These are phyloP conservation scores for Yamadazyma spencermartinsiae DNA, from an alignment of 1,139 yeast genomes.

Conservation along the genomic window DNA sequence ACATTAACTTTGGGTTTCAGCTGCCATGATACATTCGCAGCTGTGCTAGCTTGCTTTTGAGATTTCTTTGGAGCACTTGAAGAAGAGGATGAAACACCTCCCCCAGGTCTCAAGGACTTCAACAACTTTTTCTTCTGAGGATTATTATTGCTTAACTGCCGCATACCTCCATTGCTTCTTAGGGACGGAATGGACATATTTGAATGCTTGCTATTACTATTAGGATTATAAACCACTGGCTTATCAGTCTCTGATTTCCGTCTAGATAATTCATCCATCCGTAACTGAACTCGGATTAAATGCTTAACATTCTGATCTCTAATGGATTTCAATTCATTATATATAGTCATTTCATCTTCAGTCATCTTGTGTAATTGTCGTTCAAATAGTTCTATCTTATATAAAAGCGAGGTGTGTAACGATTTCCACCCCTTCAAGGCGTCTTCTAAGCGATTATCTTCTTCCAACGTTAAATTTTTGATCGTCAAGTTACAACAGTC, in stretches of 20 bases:
- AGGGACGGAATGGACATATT: constrained; percentile 30
- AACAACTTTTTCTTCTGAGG: constrained; percentile 24
- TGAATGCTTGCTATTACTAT: constrained; percentile 6
- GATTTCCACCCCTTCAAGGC: constrained; percentile 75
- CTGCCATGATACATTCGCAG: constrained; percentile 48
- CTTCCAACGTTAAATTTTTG: constrained; percentile 58
- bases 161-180: constrained; percentile 18
- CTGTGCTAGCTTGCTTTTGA: constrained; percentile 34
- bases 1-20: constrained; percentile 9
- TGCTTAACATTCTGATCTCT: constrained; percentile 53
- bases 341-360: constrained; percentile 43
- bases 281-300: constrained; percentile 44
- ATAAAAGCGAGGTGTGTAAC: constrained; percentile 59
- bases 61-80: constrained; percentile 12
- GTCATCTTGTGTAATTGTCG: constrained; percentile 35
- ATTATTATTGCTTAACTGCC: constrained; percentile 9
- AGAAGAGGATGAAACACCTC: constrained; percentile 2
- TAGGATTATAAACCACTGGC: constrained; percentile 8
- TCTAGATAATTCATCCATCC: constrained; percentile 39
- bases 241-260: constrained; percentile 18
- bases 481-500: constrained; percentile 61
- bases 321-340: constrained; percentile 48
- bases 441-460: constrained; percentile 48
- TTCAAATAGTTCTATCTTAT: constrained; percentile 56
- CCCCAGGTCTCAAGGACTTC: constrained; percentile 35